Base-by-base conservation (phyloP, 2,329 filamentous ascomycete species). In the Aspergillus tanneri region DNA sequence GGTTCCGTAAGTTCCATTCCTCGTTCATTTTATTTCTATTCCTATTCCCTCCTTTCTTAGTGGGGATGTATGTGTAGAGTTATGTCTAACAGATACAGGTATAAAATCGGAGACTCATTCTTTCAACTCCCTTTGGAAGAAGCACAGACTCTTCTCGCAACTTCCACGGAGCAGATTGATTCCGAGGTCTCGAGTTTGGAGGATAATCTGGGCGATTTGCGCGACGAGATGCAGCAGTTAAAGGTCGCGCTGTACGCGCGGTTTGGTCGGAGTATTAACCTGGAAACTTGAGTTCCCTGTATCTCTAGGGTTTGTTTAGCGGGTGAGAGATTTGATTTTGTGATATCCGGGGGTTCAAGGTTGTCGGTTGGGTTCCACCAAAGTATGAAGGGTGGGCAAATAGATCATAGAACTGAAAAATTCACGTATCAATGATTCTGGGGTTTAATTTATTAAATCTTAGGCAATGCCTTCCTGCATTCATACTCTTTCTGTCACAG, bases 21-120 rank as follows among this genome's bases (percentile, higher is more conserved):
- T 16, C 18, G 2, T 18, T 10, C 3, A 36, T 14, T 16, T 16
- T 16, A 16, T 18, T 27, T 16, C 16, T 11, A 16, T 46, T 19
- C 23, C 18, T 24, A 9, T 44, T 16, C 16, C n/a, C 34, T 41
- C 25, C 23, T 11, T 21, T 19, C 42, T 45, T 12, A n/a, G n/a
- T n/a, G n/a, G n/a, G n/a, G n/a, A n/a, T n/a, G n/a, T n/a, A n/a
- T n/a, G n/a, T n/a, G n/a, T n/a, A n/a, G n/a, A n/a, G n/a, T n/a
- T n/a, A 4, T 9, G 27, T 28, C 16, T 28, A 52, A 43, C 52
- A 56, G 25, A 58, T 21, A 11, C 67, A 96, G 91, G 49, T 97
- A 97, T 78, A 95, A 95, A 74, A 89, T 99, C 49, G 93, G 93
- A 57, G 93, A 97, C 70, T 88, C 90, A 5, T 99, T 97, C 75